Base-by-base conservation (phyloP, 2,329 filamentous ascomycete species). In the Gnomoniopsis smithogilvyi region DNA sequence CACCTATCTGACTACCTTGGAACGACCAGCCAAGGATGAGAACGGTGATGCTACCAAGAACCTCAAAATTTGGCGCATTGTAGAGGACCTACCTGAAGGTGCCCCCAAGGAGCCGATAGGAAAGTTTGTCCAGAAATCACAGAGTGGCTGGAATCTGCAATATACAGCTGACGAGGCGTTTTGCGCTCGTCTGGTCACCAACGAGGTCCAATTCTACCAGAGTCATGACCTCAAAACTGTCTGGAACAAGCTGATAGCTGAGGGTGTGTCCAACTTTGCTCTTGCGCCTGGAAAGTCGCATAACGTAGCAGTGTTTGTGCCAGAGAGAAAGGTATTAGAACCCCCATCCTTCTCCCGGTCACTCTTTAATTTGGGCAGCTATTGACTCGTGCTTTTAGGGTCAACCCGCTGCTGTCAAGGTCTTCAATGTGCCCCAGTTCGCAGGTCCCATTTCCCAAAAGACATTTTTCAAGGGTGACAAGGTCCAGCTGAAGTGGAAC, bases 401-500 rank as follows among this genome's bases (percentile, higher is more conserved):
- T 54, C 90, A 93, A 84, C 95, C 95, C 38, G 93, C 95, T 56
- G 85, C 91, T 1, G 92, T 98, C 73, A 96, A 96, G 77, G 90
- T 98, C 62, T 99, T 90, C 79, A 92, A 94, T 66, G 90, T 98
- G 38, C 94, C 95, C 46, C 83, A 95, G 67, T 98, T 98, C 76
- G 83, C 77, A 64, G 80, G 79, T 55, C 88, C 93, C 4, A 87
- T 96, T 52, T 97, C 94, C 43, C 94, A 98, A 73, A 99, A 99
- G 87, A 97, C 90, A 1, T 99, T 99, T 73, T 99, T 92, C 86
- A 99, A 99, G 80, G 93, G 93, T 64, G 95, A 99, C 80, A 98
- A 98, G 80, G 94, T 99, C 51, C 92, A 97, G 76, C 80, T 99
- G 71, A 97, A 97, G 80, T 99, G 95, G 95, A 99, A 99, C 76